Evolutionary conservation across 208 protist species (phyloP).

Genomic region (Wallacemonas sp.): DNA sequence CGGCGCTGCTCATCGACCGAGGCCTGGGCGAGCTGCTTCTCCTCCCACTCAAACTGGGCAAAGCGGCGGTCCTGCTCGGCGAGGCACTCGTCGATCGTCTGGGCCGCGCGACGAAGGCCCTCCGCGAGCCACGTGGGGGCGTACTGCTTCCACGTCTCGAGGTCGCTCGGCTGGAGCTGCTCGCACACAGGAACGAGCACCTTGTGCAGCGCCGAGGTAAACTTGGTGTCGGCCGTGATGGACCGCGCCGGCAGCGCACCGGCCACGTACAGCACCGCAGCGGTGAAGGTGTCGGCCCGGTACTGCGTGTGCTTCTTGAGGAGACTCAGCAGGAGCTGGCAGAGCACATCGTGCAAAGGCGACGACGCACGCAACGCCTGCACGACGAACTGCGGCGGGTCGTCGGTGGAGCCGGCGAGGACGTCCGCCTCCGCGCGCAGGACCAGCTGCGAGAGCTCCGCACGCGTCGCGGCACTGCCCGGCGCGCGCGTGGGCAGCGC

Average conservation of each 20-base stretch:
- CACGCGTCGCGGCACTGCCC: not conserved
- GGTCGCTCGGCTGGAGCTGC: constrained; percentile 26
- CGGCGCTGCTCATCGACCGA: constrained; percentile 24
- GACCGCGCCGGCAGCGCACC: constrained; percentile 31
- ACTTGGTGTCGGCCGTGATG: constrained; percentile 26
- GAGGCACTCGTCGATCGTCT: constrained; percentile 41
- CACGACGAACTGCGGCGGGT: not conserved
- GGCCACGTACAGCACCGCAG: constrained; percentile 55
- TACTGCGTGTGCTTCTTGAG: constrained; percentile 50
- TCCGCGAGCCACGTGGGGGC: constrained; percentile 52
- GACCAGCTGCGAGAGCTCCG: constrained; percentile 5
- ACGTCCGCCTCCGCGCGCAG: not conserved
- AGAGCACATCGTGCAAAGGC: constrained; percentile 25
- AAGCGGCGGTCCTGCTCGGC: constrained; percentile 56
- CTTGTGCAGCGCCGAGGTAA: constrained; percentile 29
- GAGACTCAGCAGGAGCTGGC: constrained; percentile 47
- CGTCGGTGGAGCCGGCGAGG: constrained; percentile 1
- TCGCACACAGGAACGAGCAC: constrained; percentile 39
- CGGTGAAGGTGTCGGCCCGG: constrained; percentile 22
- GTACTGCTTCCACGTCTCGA: constrained; percentile 31
- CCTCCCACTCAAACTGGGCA: constrained; percentile 62
- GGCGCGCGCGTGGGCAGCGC: no score
- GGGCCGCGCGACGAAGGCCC: constrained; percentile 27
- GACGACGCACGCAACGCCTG: constrained; percentile 1
- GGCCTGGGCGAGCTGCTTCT: constrained; percentile 32